These are phyloP conservation scores for Agapanthus africanus DNA, from an alignment of 106 monocot species.

Conservation along the genomic window DNA sequence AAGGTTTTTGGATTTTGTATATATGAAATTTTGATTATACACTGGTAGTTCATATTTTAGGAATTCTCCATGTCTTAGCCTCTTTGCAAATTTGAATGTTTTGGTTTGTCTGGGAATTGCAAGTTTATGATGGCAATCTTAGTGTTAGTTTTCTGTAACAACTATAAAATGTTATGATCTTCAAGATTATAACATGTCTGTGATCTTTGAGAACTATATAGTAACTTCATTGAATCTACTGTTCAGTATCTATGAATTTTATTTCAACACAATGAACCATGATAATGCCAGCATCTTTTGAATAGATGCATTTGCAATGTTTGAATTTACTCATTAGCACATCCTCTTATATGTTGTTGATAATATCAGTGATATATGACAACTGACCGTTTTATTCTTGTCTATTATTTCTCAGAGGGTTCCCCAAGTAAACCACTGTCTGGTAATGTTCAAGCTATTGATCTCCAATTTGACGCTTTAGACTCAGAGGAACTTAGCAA, in stretches of 20 bases:
- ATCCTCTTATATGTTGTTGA: no score
- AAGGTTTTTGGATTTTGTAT: not conserved
- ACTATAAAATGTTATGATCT: not conserved
- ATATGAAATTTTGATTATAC: not conserved
- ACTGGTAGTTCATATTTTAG: no score
- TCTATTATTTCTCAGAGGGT: slow-evolving; percentile 28
- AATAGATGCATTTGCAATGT: no score
- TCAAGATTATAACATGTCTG: not conserved
- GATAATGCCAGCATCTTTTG: not conserved
- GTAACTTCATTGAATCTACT: not conserved
- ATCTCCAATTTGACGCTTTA: slow-evolving; percentile 25
- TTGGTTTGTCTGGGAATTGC: not conserved
- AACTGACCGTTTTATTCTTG: not conserved
- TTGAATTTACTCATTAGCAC: no score
- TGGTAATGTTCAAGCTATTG: slow-evolving; percentile 13
- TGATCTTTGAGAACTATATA: no score
- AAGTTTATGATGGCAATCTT: not conserved
- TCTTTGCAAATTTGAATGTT: not conserved
- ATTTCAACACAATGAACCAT: not conserved
- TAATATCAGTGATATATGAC: not conserved
- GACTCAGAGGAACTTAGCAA: slow-evolving; percentile 16
- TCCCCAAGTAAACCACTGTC: slow-evolving; percentile 22
- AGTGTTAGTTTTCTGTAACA: not conserved
- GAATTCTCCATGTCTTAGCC: not conserved
- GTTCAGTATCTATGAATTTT: no score